phyloP scores from a whole-genome alignment of 371 early-diverging fungal species.

The Actinomortierella wolfii region DNA sequence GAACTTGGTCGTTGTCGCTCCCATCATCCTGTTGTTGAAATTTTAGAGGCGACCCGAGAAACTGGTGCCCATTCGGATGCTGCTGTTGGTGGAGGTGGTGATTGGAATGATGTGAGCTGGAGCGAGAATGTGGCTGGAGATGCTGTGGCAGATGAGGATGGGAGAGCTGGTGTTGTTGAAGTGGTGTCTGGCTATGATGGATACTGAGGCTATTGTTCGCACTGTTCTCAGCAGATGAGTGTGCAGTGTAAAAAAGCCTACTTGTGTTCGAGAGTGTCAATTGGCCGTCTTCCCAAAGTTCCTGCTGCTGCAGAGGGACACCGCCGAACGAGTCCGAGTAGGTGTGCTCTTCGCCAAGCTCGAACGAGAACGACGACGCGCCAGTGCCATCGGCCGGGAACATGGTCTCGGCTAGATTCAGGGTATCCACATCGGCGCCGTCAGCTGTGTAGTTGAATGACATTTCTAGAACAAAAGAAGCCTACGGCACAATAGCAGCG shows the following conservation, averaged over 20 bases:
- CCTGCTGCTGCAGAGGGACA: slow-evolving; percentile 34
- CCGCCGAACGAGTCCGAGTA: slow-evolving; percentile 42
- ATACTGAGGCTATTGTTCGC: slow-evolving; percentile 43
- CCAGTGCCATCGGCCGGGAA: slow-evolving; percentile 19
- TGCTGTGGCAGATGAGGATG: slow-evolving; percentile 4
- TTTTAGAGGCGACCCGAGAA: slow-evolving; percentile 22
- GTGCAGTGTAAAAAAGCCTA: slow-evolving; percentile 13
- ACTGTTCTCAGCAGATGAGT: slow-evolving; percentile 33
- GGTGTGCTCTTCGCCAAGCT: slow-evolving; percentile 35
- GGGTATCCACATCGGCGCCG: slow-evolving; percentile 36
- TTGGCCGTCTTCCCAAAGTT: slow-evolving; percentile 45
- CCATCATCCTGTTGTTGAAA: slow-evolving; percentile 13
- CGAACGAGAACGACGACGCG: slow-evolving; percentile 32
- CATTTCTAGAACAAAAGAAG: not conserved
- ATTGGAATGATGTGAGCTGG: slow-evolving; percentile 11
- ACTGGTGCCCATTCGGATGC: slow-evolving; percentile 4
- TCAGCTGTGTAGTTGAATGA: slow-evolving; percentile 39
- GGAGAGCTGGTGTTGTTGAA: not conserved
- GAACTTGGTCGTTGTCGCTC: slow-evolving; percentile 1
- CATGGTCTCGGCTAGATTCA: slow-evolving; percentile 41
- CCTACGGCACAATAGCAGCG: no score
- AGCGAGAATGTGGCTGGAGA: slow-evolving; percentile 5
- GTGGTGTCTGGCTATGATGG: slow-evolving; percentile 14
- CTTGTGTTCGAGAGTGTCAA: slow-evolving; percentile 23
- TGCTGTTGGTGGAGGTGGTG: slow-evolving; percentile 14